Base-by-base conservation (phyloP, 2,329 filamentous ascomycete species). In the Ophiosphaerella narmari region DNA sequence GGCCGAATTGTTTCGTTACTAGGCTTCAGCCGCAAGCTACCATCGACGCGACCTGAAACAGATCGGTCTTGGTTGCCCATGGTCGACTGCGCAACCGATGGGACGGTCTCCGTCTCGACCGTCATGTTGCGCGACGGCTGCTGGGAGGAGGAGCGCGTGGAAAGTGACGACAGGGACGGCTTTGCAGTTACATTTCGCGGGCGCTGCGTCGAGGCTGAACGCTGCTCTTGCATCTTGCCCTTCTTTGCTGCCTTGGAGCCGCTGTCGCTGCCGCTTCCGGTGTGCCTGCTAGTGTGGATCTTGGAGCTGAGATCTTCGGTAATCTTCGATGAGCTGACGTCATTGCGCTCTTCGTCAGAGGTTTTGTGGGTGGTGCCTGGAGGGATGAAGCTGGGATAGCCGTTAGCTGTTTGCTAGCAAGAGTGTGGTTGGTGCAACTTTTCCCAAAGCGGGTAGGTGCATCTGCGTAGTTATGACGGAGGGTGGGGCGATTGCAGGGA, bases 1-100 rank as follows among this genome's bases (percentile, higher is more conserved):
- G 94, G 92, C 39, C 91, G 86, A 62, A 99, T 97, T 0, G 94
- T 99, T 72, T 99, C 94, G n/a, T 86, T 89, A 74, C 93, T 97
- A 7, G 88, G 86, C 72, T 96, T 96, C 50, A 90, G 83, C 62
- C 91, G 87, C 38, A 99, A 77, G 57, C 89, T 95, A 37, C 89
- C 86, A 37, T 88, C 86, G 50, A 84, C 84, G 14, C 82, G 80
- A 16, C 86, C 85, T n/a, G 81, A 74, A 13, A 66, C 75, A 18
- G 78, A 76, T 52, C 84, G 77, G 53, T 87, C 85, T 38, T 79
- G 78, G 32, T 78, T 74, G 23, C 84, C 84, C 31, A 87, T 86
- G 24, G 96, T 79, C 8, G 88, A 85, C 67, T 96, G 92, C 9
- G 92, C 91, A 46, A 97, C 89, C 3, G 92, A 96, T 37, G 86